Percentiles rank a stretch among this genome's conserved stretches.
These are phyloP conservation scores for Lecanoromycetidae sp. DNA, from an alignment of 2,329 filamentous ascomycete genomes.

Conservation along the genomic window DNA sequence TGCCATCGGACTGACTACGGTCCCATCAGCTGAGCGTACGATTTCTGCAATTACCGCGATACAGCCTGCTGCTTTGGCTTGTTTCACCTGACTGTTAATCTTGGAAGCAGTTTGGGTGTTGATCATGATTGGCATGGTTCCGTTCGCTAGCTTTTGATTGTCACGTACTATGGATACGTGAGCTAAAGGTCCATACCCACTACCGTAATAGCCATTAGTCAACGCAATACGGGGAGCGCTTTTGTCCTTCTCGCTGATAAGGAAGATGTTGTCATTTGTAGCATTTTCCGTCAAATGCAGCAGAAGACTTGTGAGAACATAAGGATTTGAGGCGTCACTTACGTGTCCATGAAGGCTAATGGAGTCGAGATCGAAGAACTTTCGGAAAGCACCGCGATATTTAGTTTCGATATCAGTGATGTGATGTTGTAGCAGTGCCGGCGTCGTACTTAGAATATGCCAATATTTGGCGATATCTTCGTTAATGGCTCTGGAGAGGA, in stretches of 20 bases:
- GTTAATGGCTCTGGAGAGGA: not conserved
- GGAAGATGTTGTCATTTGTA: not conserved
- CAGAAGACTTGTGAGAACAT: slow-evolving; percentile 7
- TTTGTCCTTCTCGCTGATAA: not conserved
- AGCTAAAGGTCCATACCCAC: slow-evolving; percentile 5
- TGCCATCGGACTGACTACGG: not conserved
- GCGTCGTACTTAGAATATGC: not conserved
- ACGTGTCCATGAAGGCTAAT: slow-evolving; percentile 13
- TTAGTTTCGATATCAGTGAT: not conserved
- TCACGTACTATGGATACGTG: not conserved
- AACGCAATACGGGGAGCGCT: not conserved
- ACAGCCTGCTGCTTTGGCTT: slow-evolving; percentile 2
- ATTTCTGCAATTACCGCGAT: slow-evolving; percentile 8
- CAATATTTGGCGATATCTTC: slow-evolving; percentile 4
- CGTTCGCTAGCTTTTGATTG: slow-evolving; percentile 1
- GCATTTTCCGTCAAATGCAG: not conserved
- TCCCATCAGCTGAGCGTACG: slow-evolving; percentile 1
- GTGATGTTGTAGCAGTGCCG: not conserved
- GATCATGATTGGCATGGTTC: not conserved
- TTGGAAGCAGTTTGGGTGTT: not conserved
- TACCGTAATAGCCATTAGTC: slow-evolving; percentile 1
- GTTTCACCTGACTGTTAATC: slow-evolving; percentile 3
- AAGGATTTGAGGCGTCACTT: slow-evolving; percentile 7
- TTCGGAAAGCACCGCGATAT: slow-evolving; percentile 1
- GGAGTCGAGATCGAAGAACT: not conserved